Conservation (phyloP, 2,329 filamentous ascomycete genomes). For the Penicillium sp. region DNA sequence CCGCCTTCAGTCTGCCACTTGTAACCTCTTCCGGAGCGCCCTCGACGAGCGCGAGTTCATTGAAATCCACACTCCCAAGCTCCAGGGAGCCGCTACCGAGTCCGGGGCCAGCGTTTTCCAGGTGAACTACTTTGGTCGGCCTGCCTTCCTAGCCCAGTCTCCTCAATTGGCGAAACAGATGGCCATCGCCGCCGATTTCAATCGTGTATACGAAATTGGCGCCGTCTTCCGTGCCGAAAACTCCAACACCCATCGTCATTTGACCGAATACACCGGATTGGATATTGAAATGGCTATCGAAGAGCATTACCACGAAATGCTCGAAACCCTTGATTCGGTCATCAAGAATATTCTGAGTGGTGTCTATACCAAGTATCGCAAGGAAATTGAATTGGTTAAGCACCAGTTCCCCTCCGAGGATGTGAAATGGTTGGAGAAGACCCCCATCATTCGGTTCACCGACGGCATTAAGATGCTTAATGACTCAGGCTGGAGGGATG, state of each 20-base stretch:
- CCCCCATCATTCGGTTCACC: constrained; percentile 76
- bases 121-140: constrained; percentile 86
- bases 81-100: constrained; percentile 88
- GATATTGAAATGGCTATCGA: constrained; percentile 93
- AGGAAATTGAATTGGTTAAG: constrained; percentile 79
- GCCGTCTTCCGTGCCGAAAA: constrained; percentile 93
- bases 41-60: constrained; percentile 79
- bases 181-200: constrained; percentile 86
- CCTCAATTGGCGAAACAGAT: constrained; percentile 93
- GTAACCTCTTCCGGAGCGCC: constrained; percentile 76
- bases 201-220: constrained; percentile 85
- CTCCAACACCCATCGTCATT: constrained; percentile 90
- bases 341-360: constrained; percentile 79
- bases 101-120: constrained; percentile 91
- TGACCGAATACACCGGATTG: constrained; percentile 92
- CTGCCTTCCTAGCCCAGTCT: constrained; percentile 87
- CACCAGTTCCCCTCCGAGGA: constrained; percentile 85
- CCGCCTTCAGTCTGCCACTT: constrained; percentile 79
- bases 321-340: constrained; percentile 75
- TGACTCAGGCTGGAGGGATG: constrained; percentile 74
- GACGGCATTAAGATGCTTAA: constrained; percentile 82
- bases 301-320: constrained; percentile 85
- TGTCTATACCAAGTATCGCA: constrained; percentile 69
- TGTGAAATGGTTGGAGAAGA: constrained; percentile 84
- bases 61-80: constrained; percentile 91